Evolutionary conservation across 345 rosid species (phyloP).

Genomic region (Ricinus communis): DNA sequence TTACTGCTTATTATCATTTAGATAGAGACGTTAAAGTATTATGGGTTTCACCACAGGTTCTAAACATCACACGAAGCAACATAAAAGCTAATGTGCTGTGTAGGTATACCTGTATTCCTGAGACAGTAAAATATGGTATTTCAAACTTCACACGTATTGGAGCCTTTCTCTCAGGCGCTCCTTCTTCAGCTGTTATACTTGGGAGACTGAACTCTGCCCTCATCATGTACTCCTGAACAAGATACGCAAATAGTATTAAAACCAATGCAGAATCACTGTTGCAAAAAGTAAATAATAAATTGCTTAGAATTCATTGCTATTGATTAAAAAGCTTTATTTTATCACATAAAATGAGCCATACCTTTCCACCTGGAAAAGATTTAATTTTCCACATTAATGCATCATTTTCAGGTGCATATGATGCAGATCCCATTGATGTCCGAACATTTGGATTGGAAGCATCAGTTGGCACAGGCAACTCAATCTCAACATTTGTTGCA

Average conservation of each 20-base stretch:
- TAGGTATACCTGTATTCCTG: slow-evolving; percentile 74
- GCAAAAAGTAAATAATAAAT: not conserved
- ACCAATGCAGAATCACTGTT: not conserved
- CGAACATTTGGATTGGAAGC: slow-evolving; percentile 85
- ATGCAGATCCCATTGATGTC: slow-evolving; percentile 91
- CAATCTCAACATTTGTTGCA: slow-evolving; percentile 70
- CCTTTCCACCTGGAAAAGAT: slow-evolving; percentile 86
- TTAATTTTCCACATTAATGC: slow-evolving; percentile 76
- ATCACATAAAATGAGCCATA: slow-evolving; percentile 13
- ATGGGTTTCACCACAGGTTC: not conserved
- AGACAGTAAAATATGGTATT: slow-evolving; percentile 83
- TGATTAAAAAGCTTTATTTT: not conserved
- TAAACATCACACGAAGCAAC: not conserved
- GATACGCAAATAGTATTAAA: not conserved
- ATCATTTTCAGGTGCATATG: slow-evolving; percentile 81
- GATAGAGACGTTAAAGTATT: too few species aligned
- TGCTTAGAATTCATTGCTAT: not conserved
- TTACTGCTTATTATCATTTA: too few species aligned
- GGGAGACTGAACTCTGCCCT: slow-evolving; percentile 86
- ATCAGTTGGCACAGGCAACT: slow-evolving; percentile 68
- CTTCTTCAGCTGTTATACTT: slow-evolving; percentile 75
- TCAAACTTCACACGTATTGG: slow-evolving; percentile 80
- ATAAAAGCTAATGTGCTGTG: not conserved
- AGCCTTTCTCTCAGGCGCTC: slow-evolving; percentile 70
- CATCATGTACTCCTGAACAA: slow-evolving; percentile 68